Base-by-base conservation (phyloP, 2,329 filamentous ascomycete species). In the Ilyonectria sp. region DNA sequence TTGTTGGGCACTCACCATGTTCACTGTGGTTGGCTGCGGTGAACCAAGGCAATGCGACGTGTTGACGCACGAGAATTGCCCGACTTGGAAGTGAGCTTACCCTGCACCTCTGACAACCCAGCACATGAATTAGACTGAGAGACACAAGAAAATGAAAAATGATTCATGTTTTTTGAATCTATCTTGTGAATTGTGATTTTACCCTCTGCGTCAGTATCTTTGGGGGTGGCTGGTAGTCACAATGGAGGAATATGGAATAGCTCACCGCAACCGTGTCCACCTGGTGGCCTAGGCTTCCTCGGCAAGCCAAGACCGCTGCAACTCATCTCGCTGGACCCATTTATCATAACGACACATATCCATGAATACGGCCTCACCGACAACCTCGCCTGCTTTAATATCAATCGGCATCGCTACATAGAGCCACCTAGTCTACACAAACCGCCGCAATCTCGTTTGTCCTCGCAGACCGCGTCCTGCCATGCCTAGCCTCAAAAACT, bases 401-500 rank as follows among this genome's bases (percentile, higher is more conserved):
- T 31, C 37, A 23, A 8, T 26, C n/a, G 44, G 17, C 31, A 6
- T 40, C 26, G 21, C 4, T 13, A 57, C 21, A 3, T 15, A 33
- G 37, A 37, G 15, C 17, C n/a, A 31, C 17, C 37, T 31, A 17
- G 15, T 31, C 47, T 26, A 17, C 21, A n/a, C 19, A n/a, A n/a
- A 8, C n/a, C 21, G 17, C 15, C 35, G 15, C 11, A 6, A 8
- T 57, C 17, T n/a, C 15, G 21, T 23, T 11, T 26, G 5, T 65
- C 15, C 26, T 13, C 40, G 50, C 31, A 31, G 33, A 31, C 17
- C 13, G 7, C 43, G 17, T 47, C 17, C 33, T 6, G 49, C 33
- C 46, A 79, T 79, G 77, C 69, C 71, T 26, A 74, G 73, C 59
- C 59, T 78, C 69, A 73, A 72, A 60, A 71, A 73, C 55, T 72